These are phyloP conservation scores for Diaporthe vaccinii DNA, from an alignment of 2,329 filamentous ascomycete genomes.

Conservation along the genomic window DNA sequence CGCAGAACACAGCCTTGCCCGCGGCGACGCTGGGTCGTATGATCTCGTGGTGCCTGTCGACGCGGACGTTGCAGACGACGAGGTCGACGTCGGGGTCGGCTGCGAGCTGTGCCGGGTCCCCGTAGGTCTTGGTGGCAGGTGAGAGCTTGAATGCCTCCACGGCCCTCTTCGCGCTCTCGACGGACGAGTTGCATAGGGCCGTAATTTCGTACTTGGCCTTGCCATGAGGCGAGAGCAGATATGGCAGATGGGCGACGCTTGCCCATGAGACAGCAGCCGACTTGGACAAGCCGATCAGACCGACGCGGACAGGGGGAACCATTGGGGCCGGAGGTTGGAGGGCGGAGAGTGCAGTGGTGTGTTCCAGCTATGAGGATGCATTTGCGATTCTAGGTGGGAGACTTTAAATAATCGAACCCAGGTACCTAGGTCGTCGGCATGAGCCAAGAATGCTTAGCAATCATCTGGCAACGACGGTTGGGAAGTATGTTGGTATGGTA, in stretches of 20 bases:
- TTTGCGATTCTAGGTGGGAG: neutral
- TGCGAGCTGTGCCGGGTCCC: neutral
- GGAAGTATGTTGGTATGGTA: neutral
- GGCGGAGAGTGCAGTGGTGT: neutral
- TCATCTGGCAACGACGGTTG: neutral
- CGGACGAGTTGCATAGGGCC: neutral
- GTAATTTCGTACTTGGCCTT: neutral
- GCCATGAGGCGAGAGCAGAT: neutral
- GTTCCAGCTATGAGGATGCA: neutral
- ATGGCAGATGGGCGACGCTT: neutral
- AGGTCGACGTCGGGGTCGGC: neutral
- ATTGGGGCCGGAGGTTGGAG: neutral
- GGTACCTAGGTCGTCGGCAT: neutral
- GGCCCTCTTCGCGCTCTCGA: neutral
- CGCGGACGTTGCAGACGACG: neutral
- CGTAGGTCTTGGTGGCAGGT: neutral
- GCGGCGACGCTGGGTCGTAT: neutral
- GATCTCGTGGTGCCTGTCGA: neutral
- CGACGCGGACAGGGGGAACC: neutral
- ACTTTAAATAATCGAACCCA: neutral
- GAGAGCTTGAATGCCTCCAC: neutral
- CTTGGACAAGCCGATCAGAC: neutral
- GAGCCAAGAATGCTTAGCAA: neutral
- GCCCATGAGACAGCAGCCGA: neutral
- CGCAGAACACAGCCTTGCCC: neutral